A percentile compares a stretch with the other conserved stretches of the same genome.
Evolutionary conservation across 305 asterid genomes (phyloP).

Genomic region (Withania somnifera): DNA sequence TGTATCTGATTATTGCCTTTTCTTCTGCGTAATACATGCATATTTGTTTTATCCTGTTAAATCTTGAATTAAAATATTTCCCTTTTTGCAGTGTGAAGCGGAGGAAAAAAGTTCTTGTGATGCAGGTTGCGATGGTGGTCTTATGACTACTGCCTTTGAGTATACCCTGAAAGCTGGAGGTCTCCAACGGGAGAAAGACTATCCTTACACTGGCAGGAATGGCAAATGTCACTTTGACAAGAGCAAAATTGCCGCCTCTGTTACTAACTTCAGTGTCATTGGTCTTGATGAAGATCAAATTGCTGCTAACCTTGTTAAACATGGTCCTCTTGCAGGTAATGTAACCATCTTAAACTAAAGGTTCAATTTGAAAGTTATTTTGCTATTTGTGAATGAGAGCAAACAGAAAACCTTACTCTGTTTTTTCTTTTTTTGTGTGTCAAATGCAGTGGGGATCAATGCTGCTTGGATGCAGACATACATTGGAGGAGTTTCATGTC

Average conservation of each 20-base stretch:
- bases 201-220: conserved; percentile 62
- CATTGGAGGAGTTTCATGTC: conserved; percentile 74
- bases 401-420: neutral
- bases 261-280: conserved; percentile 71
- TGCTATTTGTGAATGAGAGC: neutral
- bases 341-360: neutral
- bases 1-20: neutral
- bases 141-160: conserved; percentile 84
- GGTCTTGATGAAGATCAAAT: conserved; percentile 68
- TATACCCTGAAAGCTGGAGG: conserved; percentile 76
- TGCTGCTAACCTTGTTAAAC: conserved; percentile 72
- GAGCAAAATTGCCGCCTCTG: conserved; percentile 51
- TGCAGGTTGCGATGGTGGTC: conserved; percentile 75
- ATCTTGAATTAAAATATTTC: neutral
- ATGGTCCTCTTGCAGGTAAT: conserved; percentile 89
- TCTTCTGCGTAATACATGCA: neutral
- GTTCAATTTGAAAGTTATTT: neutral
- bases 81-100: conserved; percentile 61
- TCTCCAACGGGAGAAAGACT: conserved; percentile 56
- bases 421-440: neutral
- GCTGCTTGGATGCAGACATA: conserved; percentile 90
- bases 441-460: conserved; percentile 68
- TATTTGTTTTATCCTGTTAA: neutral
- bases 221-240: conserved; percentile 59
- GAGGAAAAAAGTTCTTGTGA: conserved; percentile 53